A percentile compares a stretch with the other conserved stretches of the same genome.
Conservation (phyloP, 2,329 filamentous ascomycete genomes). For the Dactylella cylindrospora region DNA sequence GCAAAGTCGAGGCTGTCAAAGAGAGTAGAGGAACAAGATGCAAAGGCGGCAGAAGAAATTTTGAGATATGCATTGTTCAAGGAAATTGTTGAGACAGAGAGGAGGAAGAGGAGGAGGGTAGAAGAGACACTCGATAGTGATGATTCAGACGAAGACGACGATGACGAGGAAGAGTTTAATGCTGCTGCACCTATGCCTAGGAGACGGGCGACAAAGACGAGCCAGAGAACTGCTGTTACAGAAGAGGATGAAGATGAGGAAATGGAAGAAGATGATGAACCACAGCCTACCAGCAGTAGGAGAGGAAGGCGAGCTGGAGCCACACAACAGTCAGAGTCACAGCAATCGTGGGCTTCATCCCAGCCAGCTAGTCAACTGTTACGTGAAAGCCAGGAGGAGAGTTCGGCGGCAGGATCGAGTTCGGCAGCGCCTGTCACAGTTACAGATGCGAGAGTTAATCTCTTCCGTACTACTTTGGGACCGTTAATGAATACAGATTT, state of each 20-base stretch:
- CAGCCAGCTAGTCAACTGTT: constrained; percentile 49
- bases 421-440: constrained; percentile 53
- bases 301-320: constrained; percentile 13
- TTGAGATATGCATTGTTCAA: constrained; percentile 95
- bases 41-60: constrained; percentile 82
- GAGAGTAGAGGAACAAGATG: constrained; percentile 85
- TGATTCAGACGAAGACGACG: constrained; percentile 62
- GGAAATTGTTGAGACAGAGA: constrained; percentile 72
- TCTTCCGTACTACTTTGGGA: constrained; percentile 79
- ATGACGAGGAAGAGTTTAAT: constrained; percentile 58
- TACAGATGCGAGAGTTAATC: constrained; percentile 63
- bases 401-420: constrained; percentile 14
- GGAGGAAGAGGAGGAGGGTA: constrained; percentile 77
- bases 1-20: constrained; percentile 88
- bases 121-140: constrained; percentile 68
- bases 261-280: constrained; percentile 54
- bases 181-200: constrained; percentile 55
- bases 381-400: constrained; percentile 48
- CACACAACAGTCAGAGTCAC: constrained; percentile 48
- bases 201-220: constrained; percentile 56
- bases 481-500: constrained; percentile 76
- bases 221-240: constrained; percentile 52
- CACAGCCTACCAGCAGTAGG: constrained; percentile 49
- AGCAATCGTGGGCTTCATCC: constrained; percentile 54
- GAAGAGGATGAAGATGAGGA: constrained; percentile 50